Conservation (phyloP, 148 eudicot species). For the Diospyros lotus region DNA sequence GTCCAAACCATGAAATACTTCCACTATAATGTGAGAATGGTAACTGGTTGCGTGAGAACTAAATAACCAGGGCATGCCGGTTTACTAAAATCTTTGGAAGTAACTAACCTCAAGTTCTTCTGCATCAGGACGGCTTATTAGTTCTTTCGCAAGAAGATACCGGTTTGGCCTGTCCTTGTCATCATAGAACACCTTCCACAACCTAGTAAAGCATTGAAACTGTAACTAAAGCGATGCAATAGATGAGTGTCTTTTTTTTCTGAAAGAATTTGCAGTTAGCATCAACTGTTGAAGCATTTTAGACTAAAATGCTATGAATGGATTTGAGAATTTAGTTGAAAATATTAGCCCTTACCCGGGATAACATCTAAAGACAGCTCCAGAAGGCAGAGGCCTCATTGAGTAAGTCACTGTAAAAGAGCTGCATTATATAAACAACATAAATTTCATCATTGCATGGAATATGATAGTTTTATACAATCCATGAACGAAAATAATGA, state of each 20-base stretch:
- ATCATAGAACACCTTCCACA: conserved; percentile 95
- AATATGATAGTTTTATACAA: neutral
- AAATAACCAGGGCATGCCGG: neutral
- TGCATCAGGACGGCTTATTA: conserved; percentile 70
- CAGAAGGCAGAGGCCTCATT: conserved; percentile 81
- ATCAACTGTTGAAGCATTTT: neutral
- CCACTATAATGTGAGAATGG: neutral
- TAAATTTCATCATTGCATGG: neutral
- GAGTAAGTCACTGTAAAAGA: conserved; percentile 84
- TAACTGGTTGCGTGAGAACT: neutral
- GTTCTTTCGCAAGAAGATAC: conserved; percentile 82
- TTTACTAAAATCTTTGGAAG: neutral
- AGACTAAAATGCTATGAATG: too few species aligned
- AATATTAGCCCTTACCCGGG: conserved; percentile 61
- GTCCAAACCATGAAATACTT: neutral
- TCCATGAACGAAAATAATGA: neutral
- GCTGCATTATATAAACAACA: conserved; percentile 35
- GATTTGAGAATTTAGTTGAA: neutral
- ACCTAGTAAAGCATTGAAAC: conserved; percentile 30
- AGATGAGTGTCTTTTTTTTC: too few species aligned
- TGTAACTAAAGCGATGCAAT: too few species aligned
- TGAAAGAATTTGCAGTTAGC: neutral
- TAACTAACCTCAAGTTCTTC: conserved; percentile 89
- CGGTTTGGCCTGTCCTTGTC: conserved; percentile 81
- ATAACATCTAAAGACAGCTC: conserved; percentile 95